Evolutionary conservation across 129 eudicot species (phyloP).

Genomic region (Saussurea involucrata): DNA sequence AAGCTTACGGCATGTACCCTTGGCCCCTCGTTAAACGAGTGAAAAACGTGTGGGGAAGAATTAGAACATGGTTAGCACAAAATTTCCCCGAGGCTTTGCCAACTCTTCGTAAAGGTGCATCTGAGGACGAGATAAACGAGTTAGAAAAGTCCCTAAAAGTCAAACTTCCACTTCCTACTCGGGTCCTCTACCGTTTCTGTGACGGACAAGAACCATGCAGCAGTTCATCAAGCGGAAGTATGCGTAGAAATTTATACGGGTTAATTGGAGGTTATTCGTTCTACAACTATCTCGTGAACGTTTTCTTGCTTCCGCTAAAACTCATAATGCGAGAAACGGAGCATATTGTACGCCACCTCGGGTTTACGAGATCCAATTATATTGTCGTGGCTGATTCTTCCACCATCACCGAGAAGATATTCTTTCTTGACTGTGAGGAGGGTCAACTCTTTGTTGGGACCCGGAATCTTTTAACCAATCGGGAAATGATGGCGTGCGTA

Average conservation of each 20-base stretch:
- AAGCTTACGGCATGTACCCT: constrained; percentile 60
- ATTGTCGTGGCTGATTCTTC: constrained; percentile 59
- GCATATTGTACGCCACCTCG: constrained; percentile 22
- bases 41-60: constrained; percentile 54
- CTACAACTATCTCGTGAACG: constrained; percentile 57
- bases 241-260: constrained; percentile 37
- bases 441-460: constrained; percentile 90
- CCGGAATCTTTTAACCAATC: constrained; percentile 38
- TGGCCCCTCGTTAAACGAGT: constrained; percentile 78
- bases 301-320: constrained; percentile 57
- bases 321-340: constrained; percentile 35
- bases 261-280: constrained; percentile 83
- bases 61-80: constrained; percentile 49
- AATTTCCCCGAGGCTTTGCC: constrained; percentile 67
- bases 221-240: constrained; percentile 18
- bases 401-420: constrained; percentile 45
- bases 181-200: constrained; percentile 72
- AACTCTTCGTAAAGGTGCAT: constrained; percentile 67
- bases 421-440: constrained; percentile 60
- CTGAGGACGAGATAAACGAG: constrained; percentile 61
- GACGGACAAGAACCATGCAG: constrained; percentile 62
- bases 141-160: constrained; percentile 57
- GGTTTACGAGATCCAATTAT: constrained; percentile 30
- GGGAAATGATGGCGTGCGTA: constrained; percentile 89
- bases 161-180: constrained; percentile 71